Percentiles rank a stretch among this genome's conserved stretches.
Evolutionary conservation across 2,329 filamentous ascomycete species (phyloP).

Genomic region (Capronia epimyces): DNA sequence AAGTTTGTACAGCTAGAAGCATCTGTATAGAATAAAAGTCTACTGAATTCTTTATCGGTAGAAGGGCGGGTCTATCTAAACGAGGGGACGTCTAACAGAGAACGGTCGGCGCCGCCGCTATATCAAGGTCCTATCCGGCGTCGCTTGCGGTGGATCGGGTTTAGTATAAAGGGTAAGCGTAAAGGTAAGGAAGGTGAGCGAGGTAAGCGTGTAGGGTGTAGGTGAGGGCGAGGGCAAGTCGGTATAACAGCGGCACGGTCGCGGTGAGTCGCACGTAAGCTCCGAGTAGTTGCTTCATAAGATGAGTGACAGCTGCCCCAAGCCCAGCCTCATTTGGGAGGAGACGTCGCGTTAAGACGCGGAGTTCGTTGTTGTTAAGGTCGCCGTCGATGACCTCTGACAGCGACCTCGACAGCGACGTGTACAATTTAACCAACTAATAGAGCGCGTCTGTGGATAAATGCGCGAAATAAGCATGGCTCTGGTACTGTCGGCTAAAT

Average conservation of each 20-base stretch:
- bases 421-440: too few relatives aligned
- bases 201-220: not conserved
- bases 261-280: not conserved
- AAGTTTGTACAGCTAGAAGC: not conserved
- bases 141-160: not conserved
- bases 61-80: not conserved
- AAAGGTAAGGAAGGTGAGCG: not conserved
- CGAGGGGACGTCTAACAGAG: not conserved
- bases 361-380: too few relatives aligned
- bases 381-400: too few relatives aligned
- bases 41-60: not conserved
- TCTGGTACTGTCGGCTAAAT: too few relatives aligned
- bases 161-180: not conserved
- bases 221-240: not conserved
- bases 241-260: not conserved
- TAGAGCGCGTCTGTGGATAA: too few relatives aligned
- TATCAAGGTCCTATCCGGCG: too few relatives aligned
- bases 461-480: too few relatives aligned
- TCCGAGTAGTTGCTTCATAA: not conserved
- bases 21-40: not conserved
- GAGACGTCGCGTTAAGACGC: too few relatives aligned
- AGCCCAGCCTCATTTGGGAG: too few relatives aligned
- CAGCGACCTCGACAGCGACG: too few relatives aligned
- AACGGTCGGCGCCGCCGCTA: not conserved
- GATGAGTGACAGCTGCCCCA: too few relatives aligned